Percentiles rank a stretch among this genome's conserved stretches.
Evolutionary conservation across 176 grass and related monocot species (phyloP).

Genomic region (Ampelocalamus luodianensis): DNA sequence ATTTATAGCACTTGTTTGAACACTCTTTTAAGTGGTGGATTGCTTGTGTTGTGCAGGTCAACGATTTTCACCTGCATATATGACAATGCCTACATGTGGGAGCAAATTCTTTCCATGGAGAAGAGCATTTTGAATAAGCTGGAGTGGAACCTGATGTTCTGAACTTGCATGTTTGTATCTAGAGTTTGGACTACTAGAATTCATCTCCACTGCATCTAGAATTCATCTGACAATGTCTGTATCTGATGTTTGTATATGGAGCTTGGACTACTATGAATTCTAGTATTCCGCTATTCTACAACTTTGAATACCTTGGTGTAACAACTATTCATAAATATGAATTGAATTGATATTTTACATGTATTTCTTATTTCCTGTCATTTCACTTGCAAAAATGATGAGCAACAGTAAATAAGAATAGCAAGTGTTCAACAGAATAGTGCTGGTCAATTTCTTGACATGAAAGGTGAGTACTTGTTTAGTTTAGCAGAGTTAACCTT

Average conservation of each 20-base stretch:
- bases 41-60: slow-evolving; percentile 52
- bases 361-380: not conserved
- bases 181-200: too few relatives aligned
- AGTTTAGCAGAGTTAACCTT: too few relatives aligned
- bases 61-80: slow-evolving; percentile 54
- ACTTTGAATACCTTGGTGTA: slow-evolving; percentile 28
- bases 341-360: slow-evolving; percentile 14
- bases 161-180: not conserved
- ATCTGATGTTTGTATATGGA: not conserved
- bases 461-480: too few relatives aligned
- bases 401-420: too few relatives aligned
- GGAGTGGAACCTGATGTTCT: slow-evolving; percentile 61
- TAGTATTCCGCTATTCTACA: not conserved
- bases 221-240: too few relatives aligned
- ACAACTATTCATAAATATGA: slow-evolving; percentile 11
- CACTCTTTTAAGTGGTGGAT: not conserved
- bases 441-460: not conserved
- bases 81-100: slow-evolving; percentile 23
- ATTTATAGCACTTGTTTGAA: not conserved
- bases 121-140: slow-evolving; percentile 72
- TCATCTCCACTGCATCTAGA: too few relatives aligned
- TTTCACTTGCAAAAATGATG: not conserved
- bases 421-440: too few relatives aligned
- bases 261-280: not conserved
- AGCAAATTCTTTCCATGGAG: slow-evolving; percentile 59